Evolutionary conservation across 495 filamentous ascomycete genomes (phyloP).

Genomic region (Lophium mytilinum): DNA sequence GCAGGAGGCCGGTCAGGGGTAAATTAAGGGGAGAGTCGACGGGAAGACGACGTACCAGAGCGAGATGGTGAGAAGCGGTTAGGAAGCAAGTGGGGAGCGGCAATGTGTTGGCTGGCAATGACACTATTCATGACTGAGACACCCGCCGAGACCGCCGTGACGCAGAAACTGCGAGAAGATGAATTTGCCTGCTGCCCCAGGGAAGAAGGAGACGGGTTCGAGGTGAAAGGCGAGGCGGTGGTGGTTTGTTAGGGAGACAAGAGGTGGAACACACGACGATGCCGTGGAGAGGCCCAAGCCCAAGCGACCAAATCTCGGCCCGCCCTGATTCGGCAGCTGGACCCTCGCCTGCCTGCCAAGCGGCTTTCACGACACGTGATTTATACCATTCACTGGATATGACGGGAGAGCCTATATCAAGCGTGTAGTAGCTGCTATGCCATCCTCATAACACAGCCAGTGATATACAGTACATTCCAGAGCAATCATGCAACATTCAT

Average conservation of each 20-base stretch:
- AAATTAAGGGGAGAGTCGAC: not conserved
- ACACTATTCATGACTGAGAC: constrained; percentile 53
- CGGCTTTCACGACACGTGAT: too few relatives aligned
- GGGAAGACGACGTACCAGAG: constrained; percentile 48
- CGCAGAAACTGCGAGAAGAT: constrained; percentile 5
- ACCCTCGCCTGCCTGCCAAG: not conserved
- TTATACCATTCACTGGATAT: too few relatives aligned
- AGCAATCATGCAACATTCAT: too few relatives aligned
- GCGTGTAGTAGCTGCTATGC: too few relatives aligned
- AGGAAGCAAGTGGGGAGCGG: constrained; percentile 72
- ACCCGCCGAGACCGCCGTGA: constrained; percentile 1
- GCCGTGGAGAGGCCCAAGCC: not conserved
- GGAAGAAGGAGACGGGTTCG: not conserved
- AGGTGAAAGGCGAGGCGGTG: not conserved
- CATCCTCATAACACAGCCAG: too few relatives aligned
- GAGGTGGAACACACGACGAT: too few relatives aligned
- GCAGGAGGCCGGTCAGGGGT: not conserved
- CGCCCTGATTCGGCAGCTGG: not conserved
- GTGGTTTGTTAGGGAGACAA: not conserved
- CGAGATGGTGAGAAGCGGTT: constrained; percentile 62
- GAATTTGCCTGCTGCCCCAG: not conserved
- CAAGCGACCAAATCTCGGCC: not conserved
- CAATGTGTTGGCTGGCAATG: constrained; percentile 47
- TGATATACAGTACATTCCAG: too few relatives aligned
- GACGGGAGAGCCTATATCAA: too few relatives aligned